Percentiles rank a stretch among this genome's conserved stretches.
Evolutionary conservation across 106 monocot species (phyloP).

Genomic region (Dioscorea dumetorum): DNA sequence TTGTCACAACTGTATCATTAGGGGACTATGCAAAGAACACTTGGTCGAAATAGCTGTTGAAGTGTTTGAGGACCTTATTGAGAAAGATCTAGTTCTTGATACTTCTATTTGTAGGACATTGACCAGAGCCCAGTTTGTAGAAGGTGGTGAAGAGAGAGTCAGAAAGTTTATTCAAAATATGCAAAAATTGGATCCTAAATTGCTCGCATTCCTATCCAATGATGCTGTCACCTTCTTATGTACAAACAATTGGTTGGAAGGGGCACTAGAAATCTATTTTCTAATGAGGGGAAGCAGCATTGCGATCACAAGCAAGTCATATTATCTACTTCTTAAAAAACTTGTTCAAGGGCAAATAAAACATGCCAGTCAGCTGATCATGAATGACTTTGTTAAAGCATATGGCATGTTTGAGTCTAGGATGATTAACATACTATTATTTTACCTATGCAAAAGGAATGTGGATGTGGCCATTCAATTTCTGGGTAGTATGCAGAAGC

Average conservation of each 20-base stretch:
- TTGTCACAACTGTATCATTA: constrained; percentile 38
- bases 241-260: constrained; percentile 26
- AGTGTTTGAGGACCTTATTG: constrained; percentile 48
- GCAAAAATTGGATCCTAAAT: constrained; percentile 27
- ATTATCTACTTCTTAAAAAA: constrained; percentile 42
- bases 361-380: constrained; percentile 19
- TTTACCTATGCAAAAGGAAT: constrained; percentile 46
- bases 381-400: constrained; percentile 55
- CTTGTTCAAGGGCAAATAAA: constrained; percentile 27
- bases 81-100: constrained; percentile 20
- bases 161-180: constrained; percentile 43
- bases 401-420: constrained; percentile 35
- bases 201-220: constrained; percentile 46
- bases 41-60: constrained; percentile 43
- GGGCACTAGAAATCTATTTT: constrained; percentile 44
- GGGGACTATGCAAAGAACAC: constrained; percentile 31
- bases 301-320: constrained; percentile 40
- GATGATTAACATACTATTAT: constrained; percentile 35
- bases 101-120: constrained; percentile 32
- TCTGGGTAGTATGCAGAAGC: constrained; percentile 16
- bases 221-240: constrained; percentile 58
- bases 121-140: constrained; percentile 29
- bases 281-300: constrained; percentile 36
- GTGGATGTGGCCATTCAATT: constrained; percentile 25
- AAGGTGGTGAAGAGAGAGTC: constrained; percentile 35